These are phyloP conservation scores for Didymella keratinophila DNA, from an alignment of 2,329 filamentous ascomycete genomes.

Conservation along the genomic window DNA sequence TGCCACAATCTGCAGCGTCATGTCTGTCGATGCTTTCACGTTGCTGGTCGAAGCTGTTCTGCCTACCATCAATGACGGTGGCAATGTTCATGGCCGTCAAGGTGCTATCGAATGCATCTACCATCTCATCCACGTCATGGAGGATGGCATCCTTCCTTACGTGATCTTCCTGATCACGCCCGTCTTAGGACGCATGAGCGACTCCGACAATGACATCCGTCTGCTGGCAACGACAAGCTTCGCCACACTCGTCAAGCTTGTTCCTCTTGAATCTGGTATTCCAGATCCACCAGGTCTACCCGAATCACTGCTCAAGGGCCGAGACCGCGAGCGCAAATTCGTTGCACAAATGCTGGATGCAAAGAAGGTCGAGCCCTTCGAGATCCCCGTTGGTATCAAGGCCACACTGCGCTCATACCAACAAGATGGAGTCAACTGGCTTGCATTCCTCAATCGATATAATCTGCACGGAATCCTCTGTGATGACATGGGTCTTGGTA, in stretches of 20 bases:
- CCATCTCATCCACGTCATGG: slow-evolving; percentile 97
- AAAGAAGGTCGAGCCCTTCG: slow-evolving; percentile 94
- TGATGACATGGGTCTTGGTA: slow-evolving; percentile 98
- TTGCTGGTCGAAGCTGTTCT: slow-evolving; percentile 92
- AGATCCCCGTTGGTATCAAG: slow-evolving; percentile 95
- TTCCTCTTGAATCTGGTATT: slow-evolving; percentile 95
- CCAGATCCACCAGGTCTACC: slow-evolving; percentile 95
- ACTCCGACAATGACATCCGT: slow-evolving; percentile 94
- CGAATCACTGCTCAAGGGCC: slow-evolving; percentile 83
- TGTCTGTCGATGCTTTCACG: slow-evolving; percentile 94
- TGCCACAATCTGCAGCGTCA: slow-evolving; percentile 95
- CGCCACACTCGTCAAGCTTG: slow-evolving; percentile 94
- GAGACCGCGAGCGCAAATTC: slow-evolving; percentile 94
- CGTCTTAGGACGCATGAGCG: slow-evolving; percentile 96
- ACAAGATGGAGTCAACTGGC: slow-evolving; percentile 98
- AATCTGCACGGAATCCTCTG: slow-evolving; percentile 98
- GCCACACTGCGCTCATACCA: slow-evolving; percentile 96
- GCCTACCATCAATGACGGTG: slow-evolving; percentile 87
- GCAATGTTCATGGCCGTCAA: slow-evolving; percentile 88
- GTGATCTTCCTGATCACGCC: slow-evolving; percentile 99
- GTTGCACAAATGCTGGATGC: slow-evolving; percentile 95
- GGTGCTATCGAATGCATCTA: slow-evolving; percentile 96
- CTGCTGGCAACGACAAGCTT: slow-evolving; percentile 96
- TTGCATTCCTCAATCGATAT: slow-evolving; percentile 97
- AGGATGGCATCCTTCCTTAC: slow-evolving; percentile 92